A percentile compares a stretch with the other conserved stretches of the same genome.
Evolutionary conservation across 441 rosid species (phyloP).

Genomic region (Breynia disticha): DNA sequence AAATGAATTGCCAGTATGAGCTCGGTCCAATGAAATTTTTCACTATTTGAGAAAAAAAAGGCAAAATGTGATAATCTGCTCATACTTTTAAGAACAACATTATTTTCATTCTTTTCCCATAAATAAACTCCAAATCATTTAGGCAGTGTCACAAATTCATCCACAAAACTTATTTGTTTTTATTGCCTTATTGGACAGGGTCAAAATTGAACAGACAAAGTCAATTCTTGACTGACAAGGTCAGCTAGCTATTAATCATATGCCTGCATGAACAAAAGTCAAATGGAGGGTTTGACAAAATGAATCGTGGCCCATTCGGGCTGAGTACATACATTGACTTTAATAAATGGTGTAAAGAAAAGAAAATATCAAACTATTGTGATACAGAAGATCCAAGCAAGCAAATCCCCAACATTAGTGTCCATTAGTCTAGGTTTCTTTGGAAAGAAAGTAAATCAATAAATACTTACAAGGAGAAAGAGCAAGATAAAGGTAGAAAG

Average conservation of each 20-base stretch:
- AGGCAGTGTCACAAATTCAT: slow-evolving; percentile 11
- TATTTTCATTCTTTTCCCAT: too few relatives aligned
- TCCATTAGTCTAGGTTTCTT: not conserved
- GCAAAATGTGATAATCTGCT: too few relatives aligned
- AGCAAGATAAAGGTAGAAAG: slow-evolving; percentile 70
- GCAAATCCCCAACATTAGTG: slow-evolving; percentile 1
- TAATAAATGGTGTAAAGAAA: not conserved
- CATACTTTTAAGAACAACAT: too few relatives aligned
- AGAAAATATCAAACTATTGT: slow-evolving; percentile 10
- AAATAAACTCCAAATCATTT: too few relatives aligned
- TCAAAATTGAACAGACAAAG: slow-evolving; percentile 18
- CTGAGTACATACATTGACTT: not conserved
- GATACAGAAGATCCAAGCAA: not conserved
- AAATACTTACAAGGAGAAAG: slow-evolving; percentile 60
- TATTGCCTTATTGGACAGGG: slow-evolving; percentile 11
- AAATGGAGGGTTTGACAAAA: slow-evolving; percentile 24
- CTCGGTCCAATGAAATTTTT: too few relatives aligned
- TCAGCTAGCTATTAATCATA: slow-evolving; percentile 11
- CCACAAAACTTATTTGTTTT: slow-evolving; percentile 17
- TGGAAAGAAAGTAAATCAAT: slow-evolving; percentile 3
- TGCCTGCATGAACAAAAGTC: slow-evolving; percentile 14
- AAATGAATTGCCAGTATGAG: too few relatives aligned
- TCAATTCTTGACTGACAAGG: slow-evolving; percentile 21
- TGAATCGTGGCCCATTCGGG: slow-evolving; percentile 11
- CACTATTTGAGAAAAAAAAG: too few relatives aligned